These are phyloP conservation scores for Austroboletus rostrupii DNA, from an alignment of 1,284 basidiomycete genomes.

Conservation along the genomic window DNA sequence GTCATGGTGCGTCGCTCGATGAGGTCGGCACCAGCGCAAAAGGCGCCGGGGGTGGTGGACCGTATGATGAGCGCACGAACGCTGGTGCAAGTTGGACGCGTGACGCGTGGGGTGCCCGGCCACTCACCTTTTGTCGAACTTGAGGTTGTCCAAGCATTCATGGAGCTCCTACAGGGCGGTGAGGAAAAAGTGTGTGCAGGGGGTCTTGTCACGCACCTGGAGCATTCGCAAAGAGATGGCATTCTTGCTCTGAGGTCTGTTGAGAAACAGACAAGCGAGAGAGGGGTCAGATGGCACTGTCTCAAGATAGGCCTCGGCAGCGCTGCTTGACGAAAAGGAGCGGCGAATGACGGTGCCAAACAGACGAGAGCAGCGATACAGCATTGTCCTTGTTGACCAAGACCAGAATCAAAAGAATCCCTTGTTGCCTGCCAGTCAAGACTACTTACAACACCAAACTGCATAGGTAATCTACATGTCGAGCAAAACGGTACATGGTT, in stretches of 20 bases:
- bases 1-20: conserved; percentile 82
- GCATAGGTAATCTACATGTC: conserved; percentile 2
- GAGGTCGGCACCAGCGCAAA: conserved; percentile 93
- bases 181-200: conserved; percentile 3
- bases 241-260: conserved; percentile 84
- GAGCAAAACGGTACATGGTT: conserved; percentile 7
- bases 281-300: conserved; percentile 45
- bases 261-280: conserved; percentile 66
- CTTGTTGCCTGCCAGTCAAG: conserved; percentile 1
- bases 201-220: conserved; percentile 39
- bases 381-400: conserved; percentile 9
- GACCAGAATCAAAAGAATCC: not conserved
- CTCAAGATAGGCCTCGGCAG: conserved; percentile 56
- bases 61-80: conserved; percentile 77
- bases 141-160: conserved; percentile 64
- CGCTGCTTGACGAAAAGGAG: conserved; percentile 16
- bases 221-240: conserved; percentile 80
- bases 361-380: conserved; percentile 1
- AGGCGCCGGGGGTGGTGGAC: conserved; percentile 71
- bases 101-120: not conserved
- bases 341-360: conserved; percentile 12
- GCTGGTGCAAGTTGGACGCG: conserved; percentile 34
- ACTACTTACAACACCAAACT: conserved; percentile 3
- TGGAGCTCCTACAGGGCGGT: conserved; percentile 59
- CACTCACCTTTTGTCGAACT: conserved; percentile 63